Percentiles rank a stretch among this genome's conserved stretches.
phyloP scores from a whole-genome alignment of 2,329 filamentous ascomycete genomes.

The Diaporthe humulicola region DNA sequence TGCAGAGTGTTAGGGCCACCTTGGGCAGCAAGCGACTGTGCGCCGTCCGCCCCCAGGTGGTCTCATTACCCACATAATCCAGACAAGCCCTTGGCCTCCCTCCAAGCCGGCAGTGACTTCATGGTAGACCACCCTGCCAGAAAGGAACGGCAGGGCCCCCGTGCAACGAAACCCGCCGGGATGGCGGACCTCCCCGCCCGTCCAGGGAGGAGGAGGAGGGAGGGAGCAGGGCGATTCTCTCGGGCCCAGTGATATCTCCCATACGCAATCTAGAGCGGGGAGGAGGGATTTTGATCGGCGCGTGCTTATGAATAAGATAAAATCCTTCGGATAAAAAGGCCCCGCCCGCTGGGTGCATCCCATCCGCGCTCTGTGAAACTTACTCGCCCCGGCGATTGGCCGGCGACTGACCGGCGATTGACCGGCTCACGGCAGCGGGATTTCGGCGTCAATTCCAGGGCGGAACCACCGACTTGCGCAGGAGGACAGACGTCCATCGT shows the following conservation, averaged over 20 bases:
- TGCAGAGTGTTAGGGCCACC: not conserved
- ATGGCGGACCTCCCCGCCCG: not conserved
- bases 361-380: not conserved
- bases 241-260: not conserved
- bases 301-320: not conserved
- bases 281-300: not conserved
- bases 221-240: not conserved
- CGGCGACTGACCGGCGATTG: constrained; percentile 3
- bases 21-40: not conserved
- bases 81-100: not conserved
- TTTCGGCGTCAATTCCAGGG: not conserved
- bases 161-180: not conserved
- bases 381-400: not conserved
- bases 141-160: not conserved
- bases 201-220: not conserved
- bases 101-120: not conserved
- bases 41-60: not conserved
- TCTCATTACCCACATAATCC: not conserved
- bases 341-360: constrained; percentile 8
- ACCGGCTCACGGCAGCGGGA: not conserved
- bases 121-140: not conserved
- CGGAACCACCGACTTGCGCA: not conserved
- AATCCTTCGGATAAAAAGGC: not conserved
- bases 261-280: not conserved
- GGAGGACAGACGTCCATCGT: not conserved